Evolutionary conservation across 352 stramenopile genomes (phyloP), one percentile per base, ranked within the genome.

Genomic region (Aphanomyces cochlioides): DNA sequence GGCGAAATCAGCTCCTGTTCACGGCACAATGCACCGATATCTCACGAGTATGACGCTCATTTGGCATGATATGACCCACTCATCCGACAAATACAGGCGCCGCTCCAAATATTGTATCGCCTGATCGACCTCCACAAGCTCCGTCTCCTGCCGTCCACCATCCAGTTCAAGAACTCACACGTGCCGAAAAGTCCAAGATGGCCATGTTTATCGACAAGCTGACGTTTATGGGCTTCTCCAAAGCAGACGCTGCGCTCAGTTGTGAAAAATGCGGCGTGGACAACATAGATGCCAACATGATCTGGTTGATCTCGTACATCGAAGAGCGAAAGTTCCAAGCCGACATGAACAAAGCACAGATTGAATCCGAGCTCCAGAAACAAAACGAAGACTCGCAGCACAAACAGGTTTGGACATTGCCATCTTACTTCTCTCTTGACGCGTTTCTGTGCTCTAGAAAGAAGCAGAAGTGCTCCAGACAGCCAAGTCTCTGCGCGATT

Each of bases 271-370:
- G 78, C 41, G 86, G 84, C 38, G 73, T 90, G 28, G 72, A 92
- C 64, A 75, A 70, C 3, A 50, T 43, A n/a, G 86, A 92, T 43
- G 75, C 73, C n/a, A 92, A 85, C 63, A 92, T 94, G 83, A 1
- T 91, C 47, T 94, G 84, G 84, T 89, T 92, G 63, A 78, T 90
- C 48, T 82, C 81, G n/a, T 79, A 83, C 56, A 67, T 89, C 12
- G 86, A 92, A 60, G 86, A 94, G 66, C 73, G 78, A 60, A 75
- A 90, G 63, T 94, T 90, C 54, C 78, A 75, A 17, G 74, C 80
- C 17, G 83, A 94, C 28, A 53, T 94, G 12, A 91, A 92, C 66
- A 73, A 75, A 57, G 86, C 86, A 38, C 92, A 85, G 12, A 92
- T 92, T 67, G 73, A 85, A 72, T 94, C 86, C 1, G 86, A 94